phyloP scores from a whole-genome alignment of 108 stramenopile species.

The Conticribra guillardii region DNA sequence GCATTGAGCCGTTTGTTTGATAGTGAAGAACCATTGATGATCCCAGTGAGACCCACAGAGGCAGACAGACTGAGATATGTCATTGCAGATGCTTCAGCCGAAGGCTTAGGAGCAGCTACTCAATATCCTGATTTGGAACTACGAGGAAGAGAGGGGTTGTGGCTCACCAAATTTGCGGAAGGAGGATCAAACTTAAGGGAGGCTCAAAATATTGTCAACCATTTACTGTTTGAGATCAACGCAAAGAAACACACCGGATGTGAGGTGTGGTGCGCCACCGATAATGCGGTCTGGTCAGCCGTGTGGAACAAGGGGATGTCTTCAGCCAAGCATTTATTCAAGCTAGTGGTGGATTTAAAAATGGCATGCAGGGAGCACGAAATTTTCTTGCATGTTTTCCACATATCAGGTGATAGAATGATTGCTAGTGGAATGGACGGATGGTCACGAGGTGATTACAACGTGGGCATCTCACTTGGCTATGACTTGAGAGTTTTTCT shows the following conservation, averaged over 20 bases:
- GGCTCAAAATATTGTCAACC: not conserved
- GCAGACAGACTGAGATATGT: conserved; percentile 1
- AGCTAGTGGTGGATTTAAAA: not conserved
- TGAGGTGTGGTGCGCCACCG: conserved; percentile 11
- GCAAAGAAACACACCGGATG: conserved; percentile 6
- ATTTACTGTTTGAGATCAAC: not conserved
- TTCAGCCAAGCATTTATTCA: conserved; percentile 4
- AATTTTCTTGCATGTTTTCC: conserved; percentile 14
- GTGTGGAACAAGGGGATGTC: conserved; percentile 15
- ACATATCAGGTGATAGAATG: conserved; percentile 33
- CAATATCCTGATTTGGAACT: conserved; percentile 1
- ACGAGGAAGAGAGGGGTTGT: conserved; percentile 11
- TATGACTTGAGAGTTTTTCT: conserved; percentile 4
- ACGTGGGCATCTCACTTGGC: conserved; percentile 10
- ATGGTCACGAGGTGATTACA: conserved; percentile 21
- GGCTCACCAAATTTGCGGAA: conserved; percentile 3
- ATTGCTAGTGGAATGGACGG: conserved; percentile 25
- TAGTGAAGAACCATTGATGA: not conserved
- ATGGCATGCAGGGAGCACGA: conserved; percentile 3
- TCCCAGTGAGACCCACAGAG: conserved; percentile 2
- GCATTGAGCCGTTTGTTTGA: not conserved
- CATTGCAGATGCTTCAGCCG: not conserved
- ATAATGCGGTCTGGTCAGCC: conserved; percentile 8
- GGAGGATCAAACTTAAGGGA: conserved; percentile 14
- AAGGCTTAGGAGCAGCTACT: not conserved